phyloP scores from a whole-genome alignment of 805 yeast genomes.

The Metschnikowia kunwiensis region DNA sequence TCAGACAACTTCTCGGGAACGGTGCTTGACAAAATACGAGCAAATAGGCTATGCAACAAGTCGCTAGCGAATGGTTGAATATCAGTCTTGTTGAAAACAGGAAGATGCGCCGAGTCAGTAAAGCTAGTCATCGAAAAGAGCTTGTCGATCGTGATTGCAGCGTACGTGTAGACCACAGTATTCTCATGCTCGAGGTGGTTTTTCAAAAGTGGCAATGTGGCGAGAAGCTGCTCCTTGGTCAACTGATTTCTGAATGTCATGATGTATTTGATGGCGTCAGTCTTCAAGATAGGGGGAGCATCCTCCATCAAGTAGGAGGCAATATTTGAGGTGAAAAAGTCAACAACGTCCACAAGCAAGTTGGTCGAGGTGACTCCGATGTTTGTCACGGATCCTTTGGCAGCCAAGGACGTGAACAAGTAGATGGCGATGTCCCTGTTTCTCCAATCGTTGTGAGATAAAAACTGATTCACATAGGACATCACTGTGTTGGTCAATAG shows the following conservation, averaged over 20 bases:
- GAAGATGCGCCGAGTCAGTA: conserved; percentile 45
- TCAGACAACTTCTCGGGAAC: conserved; percentile 90
- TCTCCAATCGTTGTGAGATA: conserved; percentile 65
- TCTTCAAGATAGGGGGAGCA: conserved; percentile 74
- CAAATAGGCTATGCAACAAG: conserved; percentile 63
- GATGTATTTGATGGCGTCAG: conserved; percentile 90
- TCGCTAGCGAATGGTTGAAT: conserved; percentile 58
- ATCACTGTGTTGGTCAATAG: conserved; percentile 72
- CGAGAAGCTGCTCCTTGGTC: conserved; percentile 75
- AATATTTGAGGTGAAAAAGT: conserved; percentile 75
- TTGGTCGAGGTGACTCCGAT: conserved; percentile 88
- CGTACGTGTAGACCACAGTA: conserved; percentile 86
- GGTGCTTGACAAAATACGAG: conserved; percentile 51
- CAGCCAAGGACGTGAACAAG: conserved; percentile 83
- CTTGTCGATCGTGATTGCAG: conserved; percentile 90
- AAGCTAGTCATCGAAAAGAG: conserved; percentile 72
- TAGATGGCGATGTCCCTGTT: conserved; percentile 84
- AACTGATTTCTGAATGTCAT: conserved; percentile 89
- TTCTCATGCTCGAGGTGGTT: conserved; percentile 56
- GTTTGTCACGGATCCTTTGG: conserved; percentile 83
- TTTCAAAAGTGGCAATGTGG: conserved; percentile 76
- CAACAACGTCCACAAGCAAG: conserved; percentile 77
- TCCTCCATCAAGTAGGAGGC: conserved; percentile 73
- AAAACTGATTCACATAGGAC: conserved; percentile 65
- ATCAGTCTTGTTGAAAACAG: conserved; percentile 72